Conservation (phyloP, 441 rosid species). For the Gossypium davidsonii region DNA sequence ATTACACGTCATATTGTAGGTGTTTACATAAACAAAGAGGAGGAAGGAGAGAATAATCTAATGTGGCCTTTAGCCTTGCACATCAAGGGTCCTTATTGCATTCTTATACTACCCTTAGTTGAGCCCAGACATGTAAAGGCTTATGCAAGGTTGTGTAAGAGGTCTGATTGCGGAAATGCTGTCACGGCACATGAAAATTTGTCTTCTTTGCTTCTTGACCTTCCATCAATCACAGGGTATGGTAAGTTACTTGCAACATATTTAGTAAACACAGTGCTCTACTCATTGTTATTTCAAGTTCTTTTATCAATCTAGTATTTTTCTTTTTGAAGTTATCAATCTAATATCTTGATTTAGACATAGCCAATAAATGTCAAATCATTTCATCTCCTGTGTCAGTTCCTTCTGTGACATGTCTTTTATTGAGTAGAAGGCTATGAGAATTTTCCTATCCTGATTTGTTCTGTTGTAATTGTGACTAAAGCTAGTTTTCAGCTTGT, state of each 20-base stretch:
- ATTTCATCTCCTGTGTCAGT: not conserved
- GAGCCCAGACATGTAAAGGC: conserved; percentile 61
- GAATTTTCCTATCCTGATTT: not conserved
- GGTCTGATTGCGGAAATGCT: conserved; percentile 78
- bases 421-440: not conserved
- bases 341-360: not conserved
- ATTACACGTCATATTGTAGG: conserved; percentile 77
- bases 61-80: conserved; percentile 83
- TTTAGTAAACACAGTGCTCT: not conserved
- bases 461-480: not conserved
- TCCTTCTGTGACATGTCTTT: not conserved
- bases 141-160: conserved; percentile 43
- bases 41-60: conserved; percentile 39
- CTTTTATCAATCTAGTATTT: not conserved
- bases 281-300: not conserved
- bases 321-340: not conserved
- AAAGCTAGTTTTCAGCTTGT: not conserved
- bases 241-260: conserved; percentile 35
- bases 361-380: not conserved
- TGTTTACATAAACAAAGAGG: conserved; percentile 38
- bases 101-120: conserved; percentile 71
- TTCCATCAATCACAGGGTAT: conserved; percentile 94
- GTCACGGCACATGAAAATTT: conserved; percentile 57
- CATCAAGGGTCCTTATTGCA: conserved; percentile 46
- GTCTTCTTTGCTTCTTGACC: conserved; percentile 79